Conservation (phyloP, 805 yeast species). For the Hanseniaspora opuntiae region DNA sequence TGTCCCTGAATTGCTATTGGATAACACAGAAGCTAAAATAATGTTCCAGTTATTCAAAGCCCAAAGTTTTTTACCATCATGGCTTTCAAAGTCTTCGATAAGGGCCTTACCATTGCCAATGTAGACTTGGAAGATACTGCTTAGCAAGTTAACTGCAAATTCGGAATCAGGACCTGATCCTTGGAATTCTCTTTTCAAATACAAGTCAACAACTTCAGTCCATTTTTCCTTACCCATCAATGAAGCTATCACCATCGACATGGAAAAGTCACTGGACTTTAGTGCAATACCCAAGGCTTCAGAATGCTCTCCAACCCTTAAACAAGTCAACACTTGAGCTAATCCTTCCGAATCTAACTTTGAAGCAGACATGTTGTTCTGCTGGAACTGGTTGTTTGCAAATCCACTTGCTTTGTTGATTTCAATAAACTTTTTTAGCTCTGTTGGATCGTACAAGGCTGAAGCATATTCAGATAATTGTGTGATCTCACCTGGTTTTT, state of each 20-base stretch:
- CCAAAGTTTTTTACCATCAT: conserved; percentile 33
- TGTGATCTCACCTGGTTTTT: not conserved
- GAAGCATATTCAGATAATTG: conserved; percentile 21
- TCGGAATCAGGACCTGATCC: conserved; percentile 28
- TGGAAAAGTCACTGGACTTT: conserved; percentile 55
- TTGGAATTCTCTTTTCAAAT: conserved; percentile 34
- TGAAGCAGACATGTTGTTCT: conserved; percentile 26
- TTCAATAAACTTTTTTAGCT: conserved; percentile 18
- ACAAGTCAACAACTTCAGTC: conserved; percentile 44
- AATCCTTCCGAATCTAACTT: conserved; percentile 28
- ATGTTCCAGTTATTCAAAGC: conserved; percentile 41
- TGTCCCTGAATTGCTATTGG: conserved; percentile 21
- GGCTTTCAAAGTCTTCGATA: conserved; percentile 34
- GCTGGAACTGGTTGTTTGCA: conserved; percentile 14
- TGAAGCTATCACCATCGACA: conserved; percentile 60
- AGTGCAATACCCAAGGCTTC: conserved; percentile 54
- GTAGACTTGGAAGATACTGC: conserved; percentile 47
- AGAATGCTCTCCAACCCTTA: conserved; percentile 51
- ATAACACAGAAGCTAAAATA: conserved; percentile 30
- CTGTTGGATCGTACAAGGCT: conserved; percentile 24
- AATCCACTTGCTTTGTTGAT: conserved; percentile 8
- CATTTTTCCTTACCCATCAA: conserved; percentile 50
- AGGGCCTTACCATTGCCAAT: conserved; percentile 48
- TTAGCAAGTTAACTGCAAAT: conserved; percentile 30
- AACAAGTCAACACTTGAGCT: conserved; percentile 24